Evolutionary conservation across 164 flowering plant genomes (phyloP).

Genomic region (Tetrastigma voinierianum): DNA sequence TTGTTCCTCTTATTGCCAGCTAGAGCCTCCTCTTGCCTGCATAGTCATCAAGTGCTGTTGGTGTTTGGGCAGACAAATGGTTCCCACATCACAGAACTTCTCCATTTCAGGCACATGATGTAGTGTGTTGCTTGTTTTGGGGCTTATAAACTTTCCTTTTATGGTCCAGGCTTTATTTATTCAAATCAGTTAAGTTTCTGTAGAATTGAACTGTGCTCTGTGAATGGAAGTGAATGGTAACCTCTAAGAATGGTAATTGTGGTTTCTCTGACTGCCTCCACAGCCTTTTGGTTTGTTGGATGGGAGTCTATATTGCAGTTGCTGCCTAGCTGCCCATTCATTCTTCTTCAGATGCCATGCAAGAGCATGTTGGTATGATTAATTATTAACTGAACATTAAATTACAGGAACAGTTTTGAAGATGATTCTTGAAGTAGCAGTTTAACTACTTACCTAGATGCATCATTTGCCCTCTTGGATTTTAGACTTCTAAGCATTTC

Average conservation of each 20-base stretch:
- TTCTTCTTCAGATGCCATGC: too few relatives aligned
- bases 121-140: conserved; percentile 30
- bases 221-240: not conserved
- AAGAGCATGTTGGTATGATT: too few relatives aligned
- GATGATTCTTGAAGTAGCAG: too few relatives aligned
- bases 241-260: not conserved
- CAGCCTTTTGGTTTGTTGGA: not conserved
- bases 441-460: too few relatives aligned
- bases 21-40: conserved; percentile 92
- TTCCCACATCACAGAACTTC: conserved; percentile 22
- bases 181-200: too few relatives aligned
- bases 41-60: conserved; percentile 49
- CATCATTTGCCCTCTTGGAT: too few relatives aligned
- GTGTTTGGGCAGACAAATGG: conserved; percentile 16
- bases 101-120: conserved; percentile 21
- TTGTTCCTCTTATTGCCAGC: conserved; percentile 57
- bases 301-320: not conserved
- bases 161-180: not conserved
- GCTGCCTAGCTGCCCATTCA: not conserved
- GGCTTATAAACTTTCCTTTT: not conserved
- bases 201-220: too few relatives aligned
- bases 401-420: too few relatives aligned
- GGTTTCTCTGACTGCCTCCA: not conserved
- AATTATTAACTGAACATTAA: too few relatives aligned
- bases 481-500: too few relatives aligned